Evolutionary conservation across 306 rosid species (phyloP), one percentile per base, ranked within the genome.

Genomic region (Cyamopsis tetragonoloba): DNA sequence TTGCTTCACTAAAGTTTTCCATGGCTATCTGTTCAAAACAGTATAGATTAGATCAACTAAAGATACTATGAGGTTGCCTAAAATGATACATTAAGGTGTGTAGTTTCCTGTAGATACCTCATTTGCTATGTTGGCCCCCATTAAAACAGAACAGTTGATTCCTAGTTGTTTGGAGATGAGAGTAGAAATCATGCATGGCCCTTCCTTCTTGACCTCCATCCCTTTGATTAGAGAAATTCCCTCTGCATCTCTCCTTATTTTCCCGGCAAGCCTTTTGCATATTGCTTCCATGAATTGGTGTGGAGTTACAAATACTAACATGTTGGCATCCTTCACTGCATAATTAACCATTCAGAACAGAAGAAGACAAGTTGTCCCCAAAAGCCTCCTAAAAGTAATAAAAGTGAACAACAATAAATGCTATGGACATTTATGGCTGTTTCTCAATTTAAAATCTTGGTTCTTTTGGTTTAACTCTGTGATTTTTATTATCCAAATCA

Each of bases 181-280:
- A 12, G 84, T 79, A 47, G 98, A 92, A 71, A 92, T 92, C 98
- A 92, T 81, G 85, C 84, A 80, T 26, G 98, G 96, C 11, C 98
- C 98, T 85, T 92, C 98, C 86, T 75, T 87, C 82, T 92, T 92
- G 37, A 89, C 92, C 76, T 92, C 98, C 98, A 92, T 92, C 49
- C 98, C 98, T 82, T 89, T 92, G 20, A 92, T 80, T 11, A 92
- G 95, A 10, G 98, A 92, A 68, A 92, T 85, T 5, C 88, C 98
- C 70, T 92, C 91, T 62, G 80, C 91, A 59, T 83, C 84, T 53
- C 51, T 62, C 51, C 68, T 78, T 53, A 89, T 74, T 80, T 92
- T 92, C 66, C 98, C 95, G 2, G 46, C 69, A 44, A 92, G 75
- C 46, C 60, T 81, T 78, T 65, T 82, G 85, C 98, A 92, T 73